Conservation (phyloP, 2,329 filamentous ascomycete genomes). For the Penicillium psychrosexuale region DNA sequence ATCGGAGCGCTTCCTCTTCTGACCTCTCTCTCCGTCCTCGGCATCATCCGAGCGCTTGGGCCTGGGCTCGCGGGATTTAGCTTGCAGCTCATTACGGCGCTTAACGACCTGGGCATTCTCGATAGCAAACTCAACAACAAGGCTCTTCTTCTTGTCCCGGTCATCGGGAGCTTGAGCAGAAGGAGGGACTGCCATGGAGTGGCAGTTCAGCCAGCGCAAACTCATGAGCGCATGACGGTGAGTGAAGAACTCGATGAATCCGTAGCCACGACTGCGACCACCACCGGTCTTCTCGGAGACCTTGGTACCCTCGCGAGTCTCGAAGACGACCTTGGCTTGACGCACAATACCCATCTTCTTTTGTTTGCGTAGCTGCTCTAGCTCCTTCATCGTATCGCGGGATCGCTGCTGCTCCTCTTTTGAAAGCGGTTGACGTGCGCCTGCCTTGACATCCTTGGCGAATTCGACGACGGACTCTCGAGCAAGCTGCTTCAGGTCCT, state of each 20-base stretch:
- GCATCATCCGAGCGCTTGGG: constrained; percentile 28
- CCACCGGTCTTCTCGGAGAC: constrained; percentile 72
- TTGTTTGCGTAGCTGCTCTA: constrained; percentile 73
- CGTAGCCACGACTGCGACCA: constrained; percentile 86
- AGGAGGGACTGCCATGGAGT: constrained; percentile 48
- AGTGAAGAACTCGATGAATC: constrained; percentile 94
- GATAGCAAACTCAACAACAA: constrained; percentile 96
- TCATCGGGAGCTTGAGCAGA: constrained; percentile 30
- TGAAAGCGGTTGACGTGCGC: constrained; percentile 72
- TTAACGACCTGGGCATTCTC: constrained; percentile 96
- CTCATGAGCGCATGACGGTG: constrained; percentile 95
- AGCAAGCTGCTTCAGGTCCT: constrained; percentile 86
- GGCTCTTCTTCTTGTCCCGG: constrained; percentile 75
- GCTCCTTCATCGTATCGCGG: constrained; percentile 73
- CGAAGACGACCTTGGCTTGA: constrained; percentile 93
- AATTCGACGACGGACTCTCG: constrained; percentile 93
- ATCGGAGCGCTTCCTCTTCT: constrained; percentile 36
- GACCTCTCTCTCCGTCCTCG: constrained; percentile 26
- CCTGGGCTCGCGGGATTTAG: constrained; percentile 24
- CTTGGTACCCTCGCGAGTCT: constrained; percentile 81
- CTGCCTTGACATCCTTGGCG: constrained; percentile 79
- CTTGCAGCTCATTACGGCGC: constrained; percentile 54
- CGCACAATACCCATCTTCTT: constrained; percentile 85
- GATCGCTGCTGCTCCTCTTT: constrained; percentile 83
- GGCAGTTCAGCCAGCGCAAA: constrained; percentile 87